A percentile compares a stretch with the other conserved stretches of the same genome.
These are phyloP conservation scores for Puccinia triticina DNA, from an alignment of 1,284 basidiomycete species.

Conservation along the genomic window DNA sequence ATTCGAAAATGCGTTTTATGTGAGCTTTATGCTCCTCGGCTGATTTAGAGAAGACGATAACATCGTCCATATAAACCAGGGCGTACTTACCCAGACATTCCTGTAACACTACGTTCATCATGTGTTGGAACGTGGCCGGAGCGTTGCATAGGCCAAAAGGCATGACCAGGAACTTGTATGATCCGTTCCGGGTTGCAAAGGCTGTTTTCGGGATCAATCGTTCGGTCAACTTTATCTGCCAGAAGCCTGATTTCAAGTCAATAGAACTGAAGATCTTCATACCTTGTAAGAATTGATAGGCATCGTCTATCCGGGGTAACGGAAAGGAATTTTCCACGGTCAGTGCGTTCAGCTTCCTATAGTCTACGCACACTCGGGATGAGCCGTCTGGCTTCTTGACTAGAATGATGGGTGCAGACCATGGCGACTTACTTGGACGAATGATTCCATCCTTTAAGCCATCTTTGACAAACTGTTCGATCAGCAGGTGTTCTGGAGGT, in stretches of 20 bases:
- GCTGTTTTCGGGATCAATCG: not conserved
- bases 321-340: not conserved
- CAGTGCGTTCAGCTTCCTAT: not conserved
- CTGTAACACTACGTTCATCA: slow-evolving; percentile 57
- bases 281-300: not conserved
- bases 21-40: not conserved
- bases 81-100: slow-evolving; percentile 50
- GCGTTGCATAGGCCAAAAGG: slow-evolving; percentile 52
- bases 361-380: not conserved
- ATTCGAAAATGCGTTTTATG: not conserved
- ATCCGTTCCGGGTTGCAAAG: not conserved
- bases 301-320: not conserved
- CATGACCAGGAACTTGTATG: slow-evolving; percentile 8
- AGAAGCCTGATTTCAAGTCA: not conserved
- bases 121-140: slow-evolving; percentile 53
- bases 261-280: not conserved
- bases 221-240: not conserved
- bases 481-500: slow-evolving; percentile 1
- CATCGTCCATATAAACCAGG: slow-evolving; percentile 17
- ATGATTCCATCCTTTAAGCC: slow-evolving; percentile 23
- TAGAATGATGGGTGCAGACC: not conserved
- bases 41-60: slow-evolving; percentile 7
- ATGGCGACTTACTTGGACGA: not conserved
- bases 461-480: not conserved
- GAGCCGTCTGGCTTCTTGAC: slow-evolving; percentile 7